A percentile compares a stretch with the other conserved stretches of the same genome.
These are phyloP conservation scores for Kalanchoe fedtschenkoi DNA, from an alignment of 164 flowering plant genomes.

Conservation along the genomic window DNA sequence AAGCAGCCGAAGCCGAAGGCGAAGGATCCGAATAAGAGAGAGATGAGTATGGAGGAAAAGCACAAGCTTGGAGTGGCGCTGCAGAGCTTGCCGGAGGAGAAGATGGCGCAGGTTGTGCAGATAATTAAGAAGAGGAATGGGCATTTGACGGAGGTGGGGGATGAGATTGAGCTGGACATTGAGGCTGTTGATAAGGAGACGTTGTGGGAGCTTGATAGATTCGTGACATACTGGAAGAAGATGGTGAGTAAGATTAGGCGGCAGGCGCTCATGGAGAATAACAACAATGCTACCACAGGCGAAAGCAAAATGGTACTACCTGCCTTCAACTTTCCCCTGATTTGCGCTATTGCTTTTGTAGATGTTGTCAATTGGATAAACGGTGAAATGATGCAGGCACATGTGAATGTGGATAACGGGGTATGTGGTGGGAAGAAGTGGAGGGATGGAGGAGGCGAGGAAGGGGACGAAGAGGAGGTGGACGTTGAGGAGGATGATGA, in stretches of 20 bases:
- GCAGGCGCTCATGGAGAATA: conserved; percentile 46
- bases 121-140: conserved; percentile 49
- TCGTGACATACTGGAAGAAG: conserved; percentile 54
- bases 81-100: conserved; percentile 61
- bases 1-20: conserved; percentile 66
- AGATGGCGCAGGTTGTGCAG: conserved; percentile 51
- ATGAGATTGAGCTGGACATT: conserved; percentile 78
- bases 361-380: too few species aligned
- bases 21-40: conserved; percentile 54
- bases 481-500: conserved; percentile 44
- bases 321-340: background rate
- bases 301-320: conserved; percentile 27
- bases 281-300: conserved; percentile 11
- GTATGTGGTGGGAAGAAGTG: conserved; percentile 17
- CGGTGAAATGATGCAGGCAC: conserved; percentile 14
- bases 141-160: conserved; percentile 38
- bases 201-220: conserved; percentile 76
- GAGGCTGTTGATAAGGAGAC: conserved; percentile 65
- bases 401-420: conserved; percentile 16
- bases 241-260: conserved; percentile 50
- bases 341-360: background rate
- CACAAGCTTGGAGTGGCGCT: conserved; percentile 43
- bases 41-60: conserved; percentile 57
- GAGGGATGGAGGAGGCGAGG: conserved; percentile 28
- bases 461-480: conserved; percentile 40